Base-by-base conservation (phyloP, 805 yeast species). In the Saccharomyces jurei region DNA sequence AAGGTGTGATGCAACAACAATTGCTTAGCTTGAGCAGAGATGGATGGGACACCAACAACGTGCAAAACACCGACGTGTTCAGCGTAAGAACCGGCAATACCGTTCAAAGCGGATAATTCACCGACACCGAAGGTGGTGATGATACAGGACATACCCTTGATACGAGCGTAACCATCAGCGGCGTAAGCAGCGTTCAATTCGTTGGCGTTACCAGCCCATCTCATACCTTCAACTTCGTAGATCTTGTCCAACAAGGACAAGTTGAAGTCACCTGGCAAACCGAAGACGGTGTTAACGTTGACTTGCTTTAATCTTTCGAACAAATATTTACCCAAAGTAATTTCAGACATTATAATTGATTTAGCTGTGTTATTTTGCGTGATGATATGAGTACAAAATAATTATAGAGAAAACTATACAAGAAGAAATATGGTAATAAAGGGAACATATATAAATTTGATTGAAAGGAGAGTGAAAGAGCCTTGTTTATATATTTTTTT, bases 61-160 rank as follows among this genome's bases (percentile, higher is more conserved):
- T 88, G 95, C 60, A 88, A 74, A 61, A 87, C 71, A 63, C 94
- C 94, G 58, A 89, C 91, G 73, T 88, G 95, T 73, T 89, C 96
- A 59, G 96, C 91, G 73, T 82, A 88, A 52, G 94, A 77, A 63
- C 96, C 96, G 48, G 91, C 96, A 67, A 89, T 79, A 64, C 94
- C 96, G 71, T 87, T 87, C 63, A 87, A 76, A 11, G 95, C 92
- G 29, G 87, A 80, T 66, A 87, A 78, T 72, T 87, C 96, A 70
- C 96, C 96, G 54, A 88, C 96, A 73, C 96, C 96, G 69, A 88
- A 88, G 51, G 96, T 88, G 69, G 96, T 88, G 65, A 87, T 77
- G 51, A 88, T 61, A 62, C 87, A 84, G 58, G 86, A 80, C 68
- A 87, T 73, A 56, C 91, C 86, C 73, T 86, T 87, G 64, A 88